Evolutionary conservation across 2,329 filamentous ascomycete species (phyloP).

Genomic region (Trichoderma hamatum): DNA sequence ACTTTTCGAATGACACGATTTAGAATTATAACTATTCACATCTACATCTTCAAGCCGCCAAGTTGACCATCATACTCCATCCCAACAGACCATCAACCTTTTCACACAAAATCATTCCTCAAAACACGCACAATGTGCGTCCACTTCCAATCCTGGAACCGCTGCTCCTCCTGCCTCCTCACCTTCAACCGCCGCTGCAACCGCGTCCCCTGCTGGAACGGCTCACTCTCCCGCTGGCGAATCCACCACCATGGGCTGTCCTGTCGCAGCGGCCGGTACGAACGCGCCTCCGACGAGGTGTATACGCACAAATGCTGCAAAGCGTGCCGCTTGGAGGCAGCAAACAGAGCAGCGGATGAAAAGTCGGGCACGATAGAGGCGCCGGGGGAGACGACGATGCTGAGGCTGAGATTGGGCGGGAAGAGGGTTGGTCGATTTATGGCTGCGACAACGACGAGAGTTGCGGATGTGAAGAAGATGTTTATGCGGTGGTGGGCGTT

Average conservation of each 20-base stretch:
- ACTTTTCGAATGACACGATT: neutral
- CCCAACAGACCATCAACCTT: neutral
- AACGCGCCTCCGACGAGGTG: conserved; percentile 25
- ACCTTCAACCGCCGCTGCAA: conserved; percentile 28
- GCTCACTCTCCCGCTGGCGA: conserved; percentile 23
- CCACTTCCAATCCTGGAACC: conserved; percentile 29
- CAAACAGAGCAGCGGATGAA: neutral
- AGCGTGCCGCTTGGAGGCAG: conserved; percentile 1
- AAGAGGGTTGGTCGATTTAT: neutral
- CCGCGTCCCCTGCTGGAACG: conserved; percentile 32
- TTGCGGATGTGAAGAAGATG: neutral
- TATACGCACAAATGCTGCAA: conserved; percentile 20
- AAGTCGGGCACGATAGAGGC: neutral
- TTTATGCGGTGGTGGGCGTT: neutral
- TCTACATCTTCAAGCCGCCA: neutral
- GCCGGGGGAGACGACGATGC: neutral
- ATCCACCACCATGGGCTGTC: conserved; percentile 28
- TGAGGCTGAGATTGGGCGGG: neutral
- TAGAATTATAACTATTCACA: neutral
- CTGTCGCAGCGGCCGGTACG: conserved; percentile 28
- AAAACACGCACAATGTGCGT: conserved; percentile 29
- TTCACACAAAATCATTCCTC: no score
- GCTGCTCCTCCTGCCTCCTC: conserved; percentile 29
- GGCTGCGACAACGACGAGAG: neutral
- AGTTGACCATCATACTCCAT: neutral